Evolutionary conservation across 2,329 filamentous ascomycete genomes (phyloP), one percentile per base, ranked within the genome.

Genomic region (Periglandula ipomoeae): DNA sequence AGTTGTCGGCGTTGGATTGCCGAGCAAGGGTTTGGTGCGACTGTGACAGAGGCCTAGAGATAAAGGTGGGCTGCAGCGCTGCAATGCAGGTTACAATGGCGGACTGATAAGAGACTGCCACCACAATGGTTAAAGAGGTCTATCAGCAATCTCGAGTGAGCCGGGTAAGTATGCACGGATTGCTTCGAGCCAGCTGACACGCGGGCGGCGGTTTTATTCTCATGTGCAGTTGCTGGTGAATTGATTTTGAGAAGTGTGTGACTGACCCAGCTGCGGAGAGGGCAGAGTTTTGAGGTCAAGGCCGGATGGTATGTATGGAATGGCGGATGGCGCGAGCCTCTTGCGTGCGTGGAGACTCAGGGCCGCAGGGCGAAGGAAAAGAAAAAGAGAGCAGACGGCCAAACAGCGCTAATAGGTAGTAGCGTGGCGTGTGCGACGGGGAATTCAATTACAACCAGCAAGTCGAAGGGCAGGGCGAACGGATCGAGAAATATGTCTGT

Each of bases 221-320:
- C 32, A 20, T 32, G 38, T 22, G n/a, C 19, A 30, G 30, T 20
- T 27, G 32, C 24, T 38, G 42, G n/a, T 27, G 22, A 37, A 37
- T 34, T 27, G 34, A 24, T 39, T 20, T 35, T 5, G 8, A 26
- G 22, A 45, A 10, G 17, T 17, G 34, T 39, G 13, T 15, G 34
- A 27, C 10, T n/a, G 30, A 27, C 37, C 35, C 34, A n/a, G 15
- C 37, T 30, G 47, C 26, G 45, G 26, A 37, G 40, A 35, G 20
- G 15, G 46, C 46, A 49, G 46, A 51, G 46, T 51, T 51, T 51
- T 47, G 42, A 48, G 44, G 46, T 32, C 30, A 46, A 38, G 37
- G 40, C 20, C 32, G 41, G 46, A 46, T 32, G 49, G 42, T 26
- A 41, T 46, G 49, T 39, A 30, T 34, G 42, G 35, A 24, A 46